A percentile compares a stretch with the other conserved stretches of the same genome.
Evolutionary conservation across 2,329 filamentous ascomycete species (phyloP).

Genomic region (Colletotrichum lindemuthianum): DNA sequence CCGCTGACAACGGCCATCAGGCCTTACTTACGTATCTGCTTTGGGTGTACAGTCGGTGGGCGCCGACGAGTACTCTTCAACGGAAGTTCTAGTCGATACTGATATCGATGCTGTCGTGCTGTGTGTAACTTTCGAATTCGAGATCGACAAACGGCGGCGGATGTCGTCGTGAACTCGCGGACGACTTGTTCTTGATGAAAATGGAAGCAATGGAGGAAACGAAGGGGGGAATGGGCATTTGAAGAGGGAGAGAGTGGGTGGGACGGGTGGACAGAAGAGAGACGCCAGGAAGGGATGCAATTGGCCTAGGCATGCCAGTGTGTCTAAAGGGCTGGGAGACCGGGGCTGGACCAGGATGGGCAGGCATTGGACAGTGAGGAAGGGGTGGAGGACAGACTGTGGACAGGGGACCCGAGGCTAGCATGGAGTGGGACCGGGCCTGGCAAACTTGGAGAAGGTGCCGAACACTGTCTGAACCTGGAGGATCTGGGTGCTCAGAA

Average conservation of each 20-base stretch:
- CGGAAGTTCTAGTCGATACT: too few relatives aligned
- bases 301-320: conserved; percentile 29
- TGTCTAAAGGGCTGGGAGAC: conserved; percentile 31
- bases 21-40: too few relatives aligned
- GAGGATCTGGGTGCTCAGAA: too few relatives aligned
- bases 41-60: too few relatives aligned
- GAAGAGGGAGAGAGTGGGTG: conserved; percentile 27
- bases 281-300: conserved; percentile 31
- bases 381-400: background rate
- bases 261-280: conserved; percentile 31
- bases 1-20: background rate
- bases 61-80: too few relatives aligned
- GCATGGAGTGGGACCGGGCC: background rate
- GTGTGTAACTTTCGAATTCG: too few relatives aligned
- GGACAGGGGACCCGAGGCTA: conserved; percentile 5
- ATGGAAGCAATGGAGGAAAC: background rate
- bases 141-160: conserved; percentile 12
- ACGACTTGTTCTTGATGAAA: conserved; percentile 16
- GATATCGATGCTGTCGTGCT: too few relatives aligned
- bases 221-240: conserved; percentile 25
- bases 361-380: conserved; percentile 13
- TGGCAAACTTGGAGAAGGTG: conserved; percentile 1
- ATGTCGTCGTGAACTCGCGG: conserved; percentile 13
- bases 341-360: conserved; percentile 18
- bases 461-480: background rate